Evolutionary conservation across 441 rosid genomes (phyloP).

Genomic region (Eruca vesicaria): DNA sequence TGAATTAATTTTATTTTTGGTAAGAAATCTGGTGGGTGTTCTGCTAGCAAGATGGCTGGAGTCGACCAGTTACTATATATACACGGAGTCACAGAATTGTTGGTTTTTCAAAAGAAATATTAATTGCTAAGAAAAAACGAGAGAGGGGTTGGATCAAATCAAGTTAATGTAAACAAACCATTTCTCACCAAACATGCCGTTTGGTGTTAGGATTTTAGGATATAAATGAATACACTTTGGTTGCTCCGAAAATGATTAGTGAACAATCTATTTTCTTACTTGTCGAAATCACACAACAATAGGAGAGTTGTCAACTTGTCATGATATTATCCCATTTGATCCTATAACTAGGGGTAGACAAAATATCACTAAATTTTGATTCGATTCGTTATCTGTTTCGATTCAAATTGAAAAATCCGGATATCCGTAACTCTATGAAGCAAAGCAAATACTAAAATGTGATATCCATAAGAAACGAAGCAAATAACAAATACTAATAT

Average conservation of each 20-base stretch:
- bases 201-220: not conserved
- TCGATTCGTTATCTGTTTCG: too few species aligned
- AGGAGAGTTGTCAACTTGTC: not conserved
- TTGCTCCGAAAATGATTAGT: too few species aligned
- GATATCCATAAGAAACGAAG: too few species aligned
- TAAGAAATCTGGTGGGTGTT: constrained; percentile 26
- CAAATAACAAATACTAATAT: too few species aligned
- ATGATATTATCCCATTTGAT: not conserved
- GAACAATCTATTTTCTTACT: not conserved
- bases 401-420: too few species aligned
- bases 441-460: too few species aligned
- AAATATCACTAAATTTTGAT: too few species aligned
- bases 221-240: too few species aligned
- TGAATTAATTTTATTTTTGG: constrained; percentile 15
- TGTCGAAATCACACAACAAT: constrained; percentile 3
- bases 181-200: constrained; percentile 3
- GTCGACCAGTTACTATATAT: constrained; percentile 4
- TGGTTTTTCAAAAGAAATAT: not conserved
- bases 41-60: constrained; percentile 21
- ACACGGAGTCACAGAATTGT: not conserved
- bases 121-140: not conserved
- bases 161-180: constrained; percentile 9
- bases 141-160: not conserved
- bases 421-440: too few species aligned
- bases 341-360: too few species aligned